Percentiles rank a stretch among this genome's conserved stretches.
Evolutionary conservation across 257 asterid genomes (phyloP).

Genomic region (Solanum microdontum): DNA sequence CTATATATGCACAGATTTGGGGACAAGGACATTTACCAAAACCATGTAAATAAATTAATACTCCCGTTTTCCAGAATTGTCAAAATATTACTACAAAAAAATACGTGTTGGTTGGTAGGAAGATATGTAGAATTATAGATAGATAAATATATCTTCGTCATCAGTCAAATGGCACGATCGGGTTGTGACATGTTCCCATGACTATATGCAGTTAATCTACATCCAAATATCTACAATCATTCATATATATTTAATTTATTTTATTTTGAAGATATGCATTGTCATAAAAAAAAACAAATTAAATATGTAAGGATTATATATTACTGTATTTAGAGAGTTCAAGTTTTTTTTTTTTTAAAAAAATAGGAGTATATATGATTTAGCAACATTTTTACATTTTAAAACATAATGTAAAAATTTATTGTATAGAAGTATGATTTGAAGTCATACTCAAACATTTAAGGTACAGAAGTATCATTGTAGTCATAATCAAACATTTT

Average conservation of each 20-base stretch:
- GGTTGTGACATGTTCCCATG: not conserved
- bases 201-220: not conserved
- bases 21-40: not conserved
- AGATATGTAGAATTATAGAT: not conserved
- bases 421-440: no score
- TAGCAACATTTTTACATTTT: no score
- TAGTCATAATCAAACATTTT: no score
- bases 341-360: no score
- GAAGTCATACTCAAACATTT: no score
- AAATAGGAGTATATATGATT: no score
- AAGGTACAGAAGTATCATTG: no score
- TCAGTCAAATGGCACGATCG: not conserved
- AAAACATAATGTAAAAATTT: no score
- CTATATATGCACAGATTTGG: not conserved
- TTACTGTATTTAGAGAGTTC: no score
- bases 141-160: not conserved
- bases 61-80: not conserved
- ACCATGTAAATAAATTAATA: not conserved
- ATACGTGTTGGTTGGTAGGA: not conserved
- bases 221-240: not conserved
- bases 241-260: not conserved
- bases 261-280: not conserved
- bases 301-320: no score
- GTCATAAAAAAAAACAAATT: no score
- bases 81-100: not conserved